Percentiles rank a stretch among this genome's conserved stretches.
phyloP scores from a whole-genome alignment of 2,329 filamentous ascomycete genomes.

The Neodidymelliopsis sp. region DNA sequence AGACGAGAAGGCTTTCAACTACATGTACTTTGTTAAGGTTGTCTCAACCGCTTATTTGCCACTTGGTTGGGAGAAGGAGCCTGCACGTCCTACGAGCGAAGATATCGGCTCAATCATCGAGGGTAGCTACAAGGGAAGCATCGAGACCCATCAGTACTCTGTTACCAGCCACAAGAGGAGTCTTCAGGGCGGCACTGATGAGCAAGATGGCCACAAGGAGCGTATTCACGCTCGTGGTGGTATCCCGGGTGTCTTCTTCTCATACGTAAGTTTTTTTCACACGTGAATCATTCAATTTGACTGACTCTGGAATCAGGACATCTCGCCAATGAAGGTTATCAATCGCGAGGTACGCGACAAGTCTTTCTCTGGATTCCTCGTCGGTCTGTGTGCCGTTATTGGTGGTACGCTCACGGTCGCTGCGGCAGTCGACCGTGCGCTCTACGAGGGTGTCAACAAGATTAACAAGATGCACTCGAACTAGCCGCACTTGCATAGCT shows the following conservation, averaged over 20 bases:
- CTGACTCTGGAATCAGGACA: conserved; percentile 72
- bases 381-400: conserved; percentile 91
- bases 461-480: conserved; percentile 84
- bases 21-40: conserved; percentile 99
- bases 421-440: conserved; percentile 85
- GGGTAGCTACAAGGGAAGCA: conserved; percentile 75
- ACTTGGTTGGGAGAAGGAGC: conserved; percentile 78
- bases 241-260: conserved; percentile 98
- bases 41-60: conserved; percentile 95
- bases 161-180: conserved; percentile 96
- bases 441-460: conserved; percentile 86
- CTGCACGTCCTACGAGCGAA: conserved; percentile 50
- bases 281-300: background rate
- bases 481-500: conserved; percentile 41
- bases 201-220: conserved; percentile 89
- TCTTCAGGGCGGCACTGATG: conserved; percentile 81
- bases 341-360: conserved; percentile 92
- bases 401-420: conserved; percentile 96
- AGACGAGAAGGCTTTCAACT: conserved; percentile 86
- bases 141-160: conserved; percentile 98
- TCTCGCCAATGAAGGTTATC: conserved; percentile 99
- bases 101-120: conserved; percentile 54
- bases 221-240: conserved; percentile 87
- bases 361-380: conserved; percentile 89
- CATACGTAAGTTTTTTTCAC: conserved; percentile 76